These are phyloP conservation scores for Dactylis glomerata DNA, from an alignment of 176 grass and related monocot genomes.

Conservation along the genomic window DNA sequence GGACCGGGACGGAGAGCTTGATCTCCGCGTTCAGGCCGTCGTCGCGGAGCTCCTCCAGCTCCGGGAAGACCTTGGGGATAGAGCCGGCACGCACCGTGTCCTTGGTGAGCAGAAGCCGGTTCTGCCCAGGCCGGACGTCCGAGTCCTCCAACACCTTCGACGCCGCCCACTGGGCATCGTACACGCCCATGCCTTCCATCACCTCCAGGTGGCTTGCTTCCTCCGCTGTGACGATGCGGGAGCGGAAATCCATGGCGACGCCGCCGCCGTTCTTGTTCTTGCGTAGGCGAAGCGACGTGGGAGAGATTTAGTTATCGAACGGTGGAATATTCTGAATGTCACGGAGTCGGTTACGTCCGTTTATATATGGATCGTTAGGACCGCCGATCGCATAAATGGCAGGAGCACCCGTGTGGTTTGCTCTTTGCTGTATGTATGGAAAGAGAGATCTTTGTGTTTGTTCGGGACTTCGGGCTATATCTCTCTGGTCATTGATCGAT, in stretches of 20 bases:
- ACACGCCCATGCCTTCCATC: not conserved
- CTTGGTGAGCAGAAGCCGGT: not conserved
- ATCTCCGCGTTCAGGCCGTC: not conserved
- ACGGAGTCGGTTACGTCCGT: not conserved
- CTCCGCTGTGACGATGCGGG: not conserved
- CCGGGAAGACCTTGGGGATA: not conserved
- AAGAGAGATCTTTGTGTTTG: not conserved
- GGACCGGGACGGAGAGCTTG: not conserved
- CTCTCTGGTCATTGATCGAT: not conserved
- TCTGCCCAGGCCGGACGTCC: not conserved
- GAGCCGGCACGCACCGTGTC: not conserved
- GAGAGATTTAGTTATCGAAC: not conserved
- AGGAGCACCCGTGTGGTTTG: not conserved
- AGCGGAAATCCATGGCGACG: not conserved
- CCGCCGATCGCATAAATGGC: not conserved
- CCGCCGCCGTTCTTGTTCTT: not conserved
- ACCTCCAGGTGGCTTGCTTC: not conserved
- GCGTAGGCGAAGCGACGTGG: not conserved
- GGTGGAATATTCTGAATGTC: not conserved
- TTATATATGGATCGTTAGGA: not conserved
- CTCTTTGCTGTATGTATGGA: not conserved
- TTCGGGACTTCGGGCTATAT: not conserved
- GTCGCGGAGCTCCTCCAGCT: not conserved
- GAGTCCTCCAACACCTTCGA: not conserved
- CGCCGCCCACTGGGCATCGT: not conserved